These are phyloP conservation scores for Coix lacrymajobi DNA, from an alignment of 176 grass and related monocot genomes.

Conservation along the genomic window DNA sequence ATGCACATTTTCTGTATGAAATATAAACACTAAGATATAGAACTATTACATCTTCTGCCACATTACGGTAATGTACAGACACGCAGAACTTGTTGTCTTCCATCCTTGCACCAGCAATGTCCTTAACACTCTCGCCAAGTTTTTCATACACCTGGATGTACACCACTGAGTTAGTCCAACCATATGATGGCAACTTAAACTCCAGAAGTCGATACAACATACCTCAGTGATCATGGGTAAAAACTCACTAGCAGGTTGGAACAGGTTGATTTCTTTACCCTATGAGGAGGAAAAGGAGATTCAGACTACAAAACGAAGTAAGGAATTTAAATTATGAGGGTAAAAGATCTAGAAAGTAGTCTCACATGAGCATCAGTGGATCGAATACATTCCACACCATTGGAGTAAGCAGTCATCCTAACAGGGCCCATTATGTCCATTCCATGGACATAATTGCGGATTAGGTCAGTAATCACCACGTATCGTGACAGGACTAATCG, in stretches of 20 bases:
- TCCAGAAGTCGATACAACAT: neutral
- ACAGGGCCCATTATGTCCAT: constrained; percentile 96
- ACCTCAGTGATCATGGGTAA: constrained; percentile 88
- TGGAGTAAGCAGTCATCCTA: constrained; percentile 34
- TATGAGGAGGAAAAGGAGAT: constrained; percentile 14
- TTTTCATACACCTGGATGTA: constrained; percentile 67
- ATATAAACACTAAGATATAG: neutral
- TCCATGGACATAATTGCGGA: constrained; percentile 47
- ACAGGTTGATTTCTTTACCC: constrained; percentile 84
- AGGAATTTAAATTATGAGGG: neutral
- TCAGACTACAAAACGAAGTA: neutral
- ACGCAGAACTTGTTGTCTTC: constrained; percentile 96
- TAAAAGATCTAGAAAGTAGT: constrained; percentile 9
- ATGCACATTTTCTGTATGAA: neutral
- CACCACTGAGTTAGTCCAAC: constrained; percentile 7
- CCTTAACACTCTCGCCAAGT: constrained; percentile 65
- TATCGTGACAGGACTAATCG: neutral
- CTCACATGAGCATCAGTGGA: constrained; percentile 65
- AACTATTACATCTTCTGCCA: constrained; percentile 59
- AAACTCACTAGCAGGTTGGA: constrained; percentile 95
- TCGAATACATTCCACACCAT: constrained; percentile 51
- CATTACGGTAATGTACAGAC: constrained; percentile 90
- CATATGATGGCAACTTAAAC: constrained; percentile 15
- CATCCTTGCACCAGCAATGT: constrained; percentile 67
- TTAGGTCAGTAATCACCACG: neutral